A percentile compares a stretch with the other conserved stretches of the same genome.
Conservation (phyloP, 306 rosid genomes). For the Heteromeles arbutifolia region DNA sequence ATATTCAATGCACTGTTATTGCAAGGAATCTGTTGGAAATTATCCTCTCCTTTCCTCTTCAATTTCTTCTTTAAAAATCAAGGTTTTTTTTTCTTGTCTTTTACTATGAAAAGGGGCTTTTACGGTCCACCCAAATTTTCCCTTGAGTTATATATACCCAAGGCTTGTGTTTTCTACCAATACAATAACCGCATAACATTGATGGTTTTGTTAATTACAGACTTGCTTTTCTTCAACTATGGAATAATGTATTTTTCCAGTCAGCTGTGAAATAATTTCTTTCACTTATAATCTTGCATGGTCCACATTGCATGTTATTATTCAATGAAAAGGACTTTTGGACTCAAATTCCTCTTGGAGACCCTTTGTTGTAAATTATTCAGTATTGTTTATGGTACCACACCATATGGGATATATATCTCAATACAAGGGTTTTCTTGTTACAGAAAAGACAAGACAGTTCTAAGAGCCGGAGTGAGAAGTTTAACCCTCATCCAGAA, state of each 20-base stretch:
- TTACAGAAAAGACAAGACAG: slow-evolving; percentile 82
- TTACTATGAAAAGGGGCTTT: not conserved
- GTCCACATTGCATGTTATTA: not conserved
- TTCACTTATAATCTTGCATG: not conserved
- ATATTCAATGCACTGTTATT: not conserved
- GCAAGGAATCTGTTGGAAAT: not conserved
- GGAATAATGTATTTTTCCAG: not conserved
- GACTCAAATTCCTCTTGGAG: not conserved
- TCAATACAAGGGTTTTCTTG: not conserved
- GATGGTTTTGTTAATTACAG: not conserved
- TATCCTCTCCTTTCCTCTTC: not conserved
- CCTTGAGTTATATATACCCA: not conserved
- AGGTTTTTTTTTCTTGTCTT: not conserved
- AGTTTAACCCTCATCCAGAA: slow-evolving; percentile 92
- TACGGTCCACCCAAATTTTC: not conserved
- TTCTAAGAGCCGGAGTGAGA: slow-evolving; percentile 93
- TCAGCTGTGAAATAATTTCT: not conserved
- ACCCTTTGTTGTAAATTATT: not conserved
- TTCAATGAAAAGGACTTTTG: not conserved
- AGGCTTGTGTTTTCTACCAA: not conserved
- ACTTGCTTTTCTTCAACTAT: not conserved
- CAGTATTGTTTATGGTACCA: not conserved
- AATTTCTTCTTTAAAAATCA: not conserved
- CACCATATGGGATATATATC: not conserved
- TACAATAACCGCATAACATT: not conserved